Evolutionary conservation across 2,329 filamentous ascomycete genomes (phyloP), one percentile per base, ranked within the genome.

Genomic region (Helicocarpus griseus): DNA sequence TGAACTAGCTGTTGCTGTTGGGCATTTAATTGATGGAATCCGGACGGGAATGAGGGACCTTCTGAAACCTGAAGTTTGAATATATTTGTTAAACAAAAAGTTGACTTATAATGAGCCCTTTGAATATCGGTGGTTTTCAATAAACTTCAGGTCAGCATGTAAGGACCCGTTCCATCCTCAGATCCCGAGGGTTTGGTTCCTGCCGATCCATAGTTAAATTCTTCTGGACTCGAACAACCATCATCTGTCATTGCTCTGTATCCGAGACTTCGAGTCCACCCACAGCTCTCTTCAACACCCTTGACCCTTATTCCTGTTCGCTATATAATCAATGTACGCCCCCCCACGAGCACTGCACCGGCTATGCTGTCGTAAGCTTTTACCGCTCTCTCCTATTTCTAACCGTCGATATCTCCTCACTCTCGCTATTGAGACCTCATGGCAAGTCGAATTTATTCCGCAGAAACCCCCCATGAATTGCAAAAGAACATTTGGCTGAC

Each of bases 371-470:
- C 51, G 21, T 29, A 28, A 35, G 14, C n/a, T 28, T 29, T 17
- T n/a, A 4, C 35, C 50, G 14, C 14, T 28, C 8, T n/a, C 3
- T 4, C 24, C 3, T 5, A 19, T 14, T 36, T 31, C 29, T 41
- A 31, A 47, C 26, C 47, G 21, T 22, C 48, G 55, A 44, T 33
- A 50, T 35, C 52, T 59, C n/a, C 44, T 59, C 6, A 59, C 74
- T 4, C 77, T 91, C 46, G 86, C 86, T 49, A 89, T 93, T 63
- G 87, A 93, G 67, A 86, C 85, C 8, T 89, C 86, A 2, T 93
- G 63, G 64, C 65, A 56, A 22, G 50, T 19, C 2, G 14, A 6
- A 4, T 40, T 13, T 2, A 13, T 17, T 29, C n/a, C 13, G 28
- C 17, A 24, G 24, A 38, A 29, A 24, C 9, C 35, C 5, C 17